A percentile compares a stretch with the other conserved stretches of the same genome.
phyloP scores from a whole-genome alignment of 805 yeast species.

The Suhomyces sp. region DNA sequence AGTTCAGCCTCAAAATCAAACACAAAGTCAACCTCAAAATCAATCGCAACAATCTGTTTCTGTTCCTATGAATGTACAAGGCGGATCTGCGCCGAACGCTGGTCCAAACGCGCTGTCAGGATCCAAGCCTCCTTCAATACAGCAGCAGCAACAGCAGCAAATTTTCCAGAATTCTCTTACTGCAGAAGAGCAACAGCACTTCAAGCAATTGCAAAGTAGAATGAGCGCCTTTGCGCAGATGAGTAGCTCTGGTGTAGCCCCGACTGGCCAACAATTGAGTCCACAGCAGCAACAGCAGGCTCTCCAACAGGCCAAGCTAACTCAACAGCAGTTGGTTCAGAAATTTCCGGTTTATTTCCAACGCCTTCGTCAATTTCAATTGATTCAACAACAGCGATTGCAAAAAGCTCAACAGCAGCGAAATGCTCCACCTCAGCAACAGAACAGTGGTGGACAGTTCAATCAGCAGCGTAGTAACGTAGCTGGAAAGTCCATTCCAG shows the following conservation, averaged over 20 bases:
- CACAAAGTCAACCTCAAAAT: background rate
- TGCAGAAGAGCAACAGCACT: constrained; percentile 41
- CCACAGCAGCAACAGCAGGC: constrained; percentile 47
- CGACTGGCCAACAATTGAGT: constrained; percentile 39
- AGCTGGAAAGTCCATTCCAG: constrained; percentile 5
- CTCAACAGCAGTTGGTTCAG: constrained; percentile 27
- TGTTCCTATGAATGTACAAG: background rate
- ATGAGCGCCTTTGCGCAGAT: constrained; percentile 40
- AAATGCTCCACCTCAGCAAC: background rate
- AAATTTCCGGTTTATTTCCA: constrained; percentile 27
- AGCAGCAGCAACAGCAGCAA: constrained; percentile 44
- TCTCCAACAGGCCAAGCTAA: constrained; percentile 36
- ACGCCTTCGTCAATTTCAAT: constrained; percentile 25
- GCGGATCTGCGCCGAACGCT: background rate
- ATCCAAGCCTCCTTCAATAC: constrained; percentile 4
- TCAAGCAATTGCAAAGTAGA: constrained; percentile 38
- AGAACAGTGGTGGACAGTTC: background rate
- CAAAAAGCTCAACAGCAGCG: constrained; percentile 9
- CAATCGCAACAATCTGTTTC: constrained; percentile 3
- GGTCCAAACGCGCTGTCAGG: background rate
- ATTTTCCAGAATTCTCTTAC: constrained; percentile 41
- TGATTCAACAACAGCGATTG: constrained; percentile 22
- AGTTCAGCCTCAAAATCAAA: background rate
- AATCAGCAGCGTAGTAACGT: constrained; percentile 4
- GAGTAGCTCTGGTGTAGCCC: constrained; percentile 44